Base-by-base conservation (phyloP, 805 yeast genomes). In the Pichia sporocuriosa region DNA sequence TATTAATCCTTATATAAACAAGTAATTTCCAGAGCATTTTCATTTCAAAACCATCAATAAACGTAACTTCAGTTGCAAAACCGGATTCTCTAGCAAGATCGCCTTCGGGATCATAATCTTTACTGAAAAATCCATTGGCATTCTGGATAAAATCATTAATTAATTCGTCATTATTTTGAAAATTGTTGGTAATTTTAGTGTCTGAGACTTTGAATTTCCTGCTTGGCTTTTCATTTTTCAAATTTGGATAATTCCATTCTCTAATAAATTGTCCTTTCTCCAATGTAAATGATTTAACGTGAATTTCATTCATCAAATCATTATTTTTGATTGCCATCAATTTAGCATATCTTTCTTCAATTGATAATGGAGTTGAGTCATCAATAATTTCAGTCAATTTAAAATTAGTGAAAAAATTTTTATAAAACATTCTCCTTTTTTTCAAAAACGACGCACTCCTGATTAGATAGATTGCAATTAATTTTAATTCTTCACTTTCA, bases 231-330 rank as follows among this genome's bases (percentile, higher is more conserved):
- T 4, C 1, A 9, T 20, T 32, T 4, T 17, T 11, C 6, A 7
- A 2, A 17, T 30, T 42, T 13, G 46, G 45, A 24, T 31, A 24
- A 29, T 46, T 43, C 42, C 34, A 31, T 11, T 7, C 10, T 16
- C 35, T n/a, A n/a, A 42, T 15, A 32, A 46, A 46, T 4, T 32
- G 37, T 6, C 46, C 49, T 10, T 39, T 40, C 2, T 31, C 20
- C 8, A 46, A 9, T 21, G 12, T 22, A 20, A 46, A 40, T 11
- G 35, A 36, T 31, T 35, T 37, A 15, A 40, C 8, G 3, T 12
- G n/a, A 3, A 17, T 13, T 21, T 46, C 49, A 10, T 26, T 12
- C 36, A 43, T 27, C 4, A 35, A 11, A 3, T 31, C 34, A 5
- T 29, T 16, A 6, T 16, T 7, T 29, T 38, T 46, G 1, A 31